Conservation (phyloP, 805 yeast genomes). For the Kregervanrija fluxuum region DNA sequence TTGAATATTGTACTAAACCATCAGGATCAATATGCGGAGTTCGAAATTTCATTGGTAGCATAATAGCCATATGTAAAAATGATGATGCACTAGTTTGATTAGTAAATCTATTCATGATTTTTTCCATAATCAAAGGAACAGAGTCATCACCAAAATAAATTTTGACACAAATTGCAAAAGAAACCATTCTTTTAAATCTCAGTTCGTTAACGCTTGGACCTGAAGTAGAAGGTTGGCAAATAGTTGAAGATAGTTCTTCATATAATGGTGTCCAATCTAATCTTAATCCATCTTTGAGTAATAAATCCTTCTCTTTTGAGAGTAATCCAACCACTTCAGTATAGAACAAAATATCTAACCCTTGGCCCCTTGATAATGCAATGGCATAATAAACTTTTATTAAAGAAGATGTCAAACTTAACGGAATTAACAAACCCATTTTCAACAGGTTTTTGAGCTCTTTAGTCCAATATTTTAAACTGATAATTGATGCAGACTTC, state of each 20-base stretch:
- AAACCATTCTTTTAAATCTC: conserved; percentile 40
- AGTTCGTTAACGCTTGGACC: conserved; percentile 42
- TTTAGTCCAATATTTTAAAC: conserved; percentile 79
- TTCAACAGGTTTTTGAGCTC: conserved; percentile 73
- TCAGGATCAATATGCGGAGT: conserved; percentile 11
- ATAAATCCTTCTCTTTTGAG: conserved; percentile 38
- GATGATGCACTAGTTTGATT: conserved; percentile 45
- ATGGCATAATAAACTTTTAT: conserved; percentile 67
- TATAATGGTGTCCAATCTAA: conserved; percentile 47
- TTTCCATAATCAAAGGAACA: conserved; percentile 45
- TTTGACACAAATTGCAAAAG: conserved; percentile 47
- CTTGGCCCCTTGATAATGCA: conserved; percentile 67
- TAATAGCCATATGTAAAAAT: conserved; percentile 43
- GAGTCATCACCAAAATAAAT: conserved; percentile 43
- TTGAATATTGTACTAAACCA: conserved; percentile 15
- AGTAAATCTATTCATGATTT: conserved; percentile 44
- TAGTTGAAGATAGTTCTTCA: conserved; percentile 28
- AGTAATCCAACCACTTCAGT: conserved; percentile 54
- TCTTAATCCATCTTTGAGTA: conserved; percentile 33
- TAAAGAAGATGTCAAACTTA: conserved; percentile 50
- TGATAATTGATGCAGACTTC: conserved; percentile 64
- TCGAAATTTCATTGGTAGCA: conserved; percentile 42
- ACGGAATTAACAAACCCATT: conserved; percentile 76
- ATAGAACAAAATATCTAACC: conserved; percentile 50
- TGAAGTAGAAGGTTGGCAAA: conserved; percentile 43